Evolutionary conservation across 345 rosid species (phyloP).

Genomic region (Melaleuca quinquenervia): DNA sequence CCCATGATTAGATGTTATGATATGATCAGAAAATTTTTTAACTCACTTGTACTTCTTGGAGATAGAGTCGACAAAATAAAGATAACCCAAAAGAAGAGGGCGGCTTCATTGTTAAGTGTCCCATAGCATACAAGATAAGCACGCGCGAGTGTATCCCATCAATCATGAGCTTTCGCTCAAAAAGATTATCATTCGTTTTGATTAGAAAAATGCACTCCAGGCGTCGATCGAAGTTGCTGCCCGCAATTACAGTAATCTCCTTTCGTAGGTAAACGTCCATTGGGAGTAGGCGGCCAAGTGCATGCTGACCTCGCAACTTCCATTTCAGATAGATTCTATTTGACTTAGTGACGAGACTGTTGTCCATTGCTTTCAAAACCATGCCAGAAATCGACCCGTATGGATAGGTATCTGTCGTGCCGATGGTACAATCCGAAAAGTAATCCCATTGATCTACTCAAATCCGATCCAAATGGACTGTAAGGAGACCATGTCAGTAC

Average conservation of each 20-base stretch:
- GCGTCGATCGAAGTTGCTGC: not conserved
- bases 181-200: not conserved
- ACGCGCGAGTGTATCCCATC: not conserved
- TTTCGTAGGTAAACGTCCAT: not conserved
- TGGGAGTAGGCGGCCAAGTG: slow-evolving; percentile 2
- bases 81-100: not conserved
- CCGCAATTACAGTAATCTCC: not conserved
- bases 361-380: not conserved
- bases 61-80: not conserved
- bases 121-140: not conserved
- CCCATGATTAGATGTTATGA: not conserved
- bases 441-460: not conserved
- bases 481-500: not conserved
- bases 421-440: not conserved
- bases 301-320: slow-evolving; percentile 3
- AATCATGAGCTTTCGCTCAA: not conserved
- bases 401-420: not conserved
- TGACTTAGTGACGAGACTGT: not conserved
- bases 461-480: not conserved
- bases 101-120: not conserved
- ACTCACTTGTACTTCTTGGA: not conserved
- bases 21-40: not conserved
- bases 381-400: not conserved
- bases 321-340: not conserved
- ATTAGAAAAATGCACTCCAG: not conserved